Evolutionary conservation across 176 grass and related monocot species (phyloP), one percentile per base, ranked within the genome.

Genomic region (Cenchrus purpureus): DNA sequence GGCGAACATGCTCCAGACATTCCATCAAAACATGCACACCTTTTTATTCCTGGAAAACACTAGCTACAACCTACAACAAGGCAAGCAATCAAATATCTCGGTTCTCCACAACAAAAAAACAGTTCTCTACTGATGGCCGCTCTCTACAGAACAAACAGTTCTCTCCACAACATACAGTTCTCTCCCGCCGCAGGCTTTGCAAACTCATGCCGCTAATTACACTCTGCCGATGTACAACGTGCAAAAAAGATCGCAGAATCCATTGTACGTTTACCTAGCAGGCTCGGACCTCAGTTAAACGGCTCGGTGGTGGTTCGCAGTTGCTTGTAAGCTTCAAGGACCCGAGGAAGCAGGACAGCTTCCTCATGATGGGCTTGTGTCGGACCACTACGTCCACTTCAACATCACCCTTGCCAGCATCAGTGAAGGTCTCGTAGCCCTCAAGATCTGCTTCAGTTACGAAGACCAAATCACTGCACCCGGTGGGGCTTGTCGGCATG

Each of bases 401-500:
- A 12, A 64, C 28, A 19, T 12, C 49, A 5, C 83, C 74, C 12
- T 73, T 67, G 29, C 68, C 43, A 5, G 15, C 69, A 77, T 90
- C 80, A 4, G 71, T 59, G 13, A 74, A 92, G 64, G 78, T 77
- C 50, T 90, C 83, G 5, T 94, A 97, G 19, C 94, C 92, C 71
- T 97, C 94, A 1, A 94, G 79, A 82, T 97, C 94, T 44, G 78
- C 94, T 73, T 97, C 94, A 12, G 85, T 92, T 87, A 90, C 20
- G 12, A 92, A 72, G 76, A 94, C 77, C 55, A 64, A 76, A 57
- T 94, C 92, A 15, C 84, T 83, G 71, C 83, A 53, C n/a, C 77
- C 34, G 17, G 53, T 72, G 72, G 89, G 68, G 55, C 84, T 89
- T 20, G 63, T 87, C 56, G 89, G 87, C 32, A 28, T 71, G 51